Evolutionary conservation across 306 rosid genomes (phyloP).

Genomic region (Trifolium fragiferum): DNA sequence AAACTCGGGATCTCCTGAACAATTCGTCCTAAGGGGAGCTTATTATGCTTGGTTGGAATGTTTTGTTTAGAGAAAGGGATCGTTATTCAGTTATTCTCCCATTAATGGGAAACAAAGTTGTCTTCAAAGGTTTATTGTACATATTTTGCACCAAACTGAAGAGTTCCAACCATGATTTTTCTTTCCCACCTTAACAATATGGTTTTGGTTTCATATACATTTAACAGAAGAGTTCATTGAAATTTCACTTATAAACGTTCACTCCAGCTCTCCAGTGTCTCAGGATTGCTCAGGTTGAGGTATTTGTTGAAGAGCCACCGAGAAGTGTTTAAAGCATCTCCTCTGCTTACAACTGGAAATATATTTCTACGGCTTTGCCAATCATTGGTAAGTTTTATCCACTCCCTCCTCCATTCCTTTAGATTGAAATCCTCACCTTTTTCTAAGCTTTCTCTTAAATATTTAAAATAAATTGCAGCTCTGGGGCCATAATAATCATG

Average conservation of each 20-base stretch:
- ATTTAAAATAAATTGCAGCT: constrained; percentile 83
- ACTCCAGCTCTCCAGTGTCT: constrained; percentile 14
- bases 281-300: constrained; percentile 51
- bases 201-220: constrained; percentile 30
- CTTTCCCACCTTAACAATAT: constrained; percentile 18
- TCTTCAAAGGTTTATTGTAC: constrained; percentile 3
- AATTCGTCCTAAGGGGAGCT: no score
- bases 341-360: constrained; percentile 57
- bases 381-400: constrained; percentile 89
- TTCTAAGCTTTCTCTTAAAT: constrained; percentile 64
- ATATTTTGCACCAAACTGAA: constrained; percentile 31
- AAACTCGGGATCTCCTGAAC: no score
- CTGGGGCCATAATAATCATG: constrained; percentile 83
- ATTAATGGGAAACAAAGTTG: constrained; percentile 1
- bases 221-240: neutral
- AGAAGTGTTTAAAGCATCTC: constrained; percentile 68
- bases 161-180: constrained; percentile 16
- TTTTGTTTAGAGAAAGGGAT: neutral
- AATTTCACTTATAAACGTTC: constrained; percentile 21
- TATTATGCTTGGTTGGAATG: neutral
- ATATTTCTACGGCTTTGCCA: constrained; percentile 71
- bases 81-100: constrained; percentile 8
- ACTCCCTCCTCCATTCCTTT: constrained; percentile 79
- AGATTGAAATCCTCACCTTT: constrained; percentile 55
- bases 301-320: constrained; percentile 65